A percentile compares a stretch with the other conserved stretches of the same genome.
These are phyloP conservation scores for Nicotiana tabacum DNA, from an alignment of 257 asterid species.

Conservation along the genomic window DNA sequence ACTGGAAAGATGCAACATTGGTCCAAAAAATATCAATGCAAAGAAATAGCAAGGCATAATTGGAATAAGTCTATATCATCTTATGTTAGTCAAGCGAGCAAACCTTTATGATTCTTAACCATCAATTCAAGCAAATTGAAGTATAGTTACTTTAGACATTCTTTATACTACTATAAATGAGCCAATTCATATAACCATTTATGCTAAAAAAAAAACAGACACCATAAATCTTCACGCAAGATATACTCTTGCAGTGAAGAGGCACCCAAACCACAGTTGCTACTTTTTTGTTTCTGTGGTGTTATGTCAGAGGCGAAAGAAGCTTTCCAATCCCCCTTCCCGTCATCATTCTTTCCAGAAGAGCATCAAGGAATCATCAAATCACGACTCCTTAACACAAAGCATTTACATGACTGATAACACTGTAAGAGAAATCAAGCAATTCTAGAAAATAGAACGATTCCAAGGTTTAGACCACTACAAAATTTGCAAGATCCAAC, in stretches of 20 bases:
- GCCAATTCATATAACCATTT: no score
- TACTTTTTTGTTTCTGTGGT: not conserved
- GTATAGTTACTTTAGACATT: not conserved
- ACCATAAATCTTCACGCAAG: not conserved
- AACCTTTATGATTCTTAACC: not conserved
- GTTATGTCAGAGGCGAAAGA: not conserved
- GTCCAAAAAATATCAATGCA: not conserved
- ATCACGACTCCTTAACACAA: not conserved
- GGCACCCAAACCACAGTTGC: not conserved
- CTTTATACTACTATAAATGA: no score
- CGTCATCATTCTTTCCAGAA: not conserved
- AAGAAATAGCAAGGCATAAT: not conserved
- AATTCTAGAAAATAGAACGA: not conserved
- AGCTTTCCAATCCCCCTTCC: not conserved
- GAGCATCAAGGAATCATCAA: not conserved
- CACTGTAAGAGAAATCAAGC: not conserved
- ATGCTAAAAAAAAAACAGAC: no score
- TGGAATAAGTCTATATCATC: not conserved
- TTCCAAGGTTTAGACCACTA: not conserved
- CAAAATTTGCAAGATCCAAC: not conserved
- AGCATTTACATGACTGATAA: not conserved
- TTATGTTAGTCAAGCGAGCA: not conserved
- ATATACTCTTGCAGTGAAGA: not conserved
- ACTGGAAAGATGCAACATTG: not conserved
- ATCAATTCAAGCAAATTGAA: not conserved